phyloP scores from a whole-genome alignment of 2,329 filamentous ascomycete genomes.

The Diaporthe batatas region DNA sequence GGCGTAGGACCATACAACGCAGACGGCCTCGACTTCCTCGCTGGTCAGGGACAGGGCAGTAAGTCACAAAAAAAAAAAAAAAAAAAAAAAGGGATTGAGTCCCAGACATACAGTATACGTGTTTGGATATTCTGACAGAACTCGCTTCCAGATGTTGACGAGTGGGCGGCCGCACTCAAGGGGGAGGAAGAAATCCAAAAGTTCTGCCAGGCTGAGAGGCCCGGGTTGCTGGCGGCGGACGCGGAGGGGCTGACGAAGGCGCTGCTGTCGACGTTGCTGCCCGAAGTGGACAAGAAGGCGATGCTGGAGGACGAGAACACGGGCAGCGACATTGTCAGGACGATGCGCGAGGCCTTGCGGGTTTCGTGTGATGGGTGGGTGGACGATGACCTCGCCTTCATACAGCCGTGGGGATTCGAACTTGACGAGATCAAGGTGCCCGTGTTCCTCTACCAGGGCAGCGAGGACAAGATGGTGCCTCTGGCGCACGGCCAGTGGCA shows the following conservation, averaged over 20 bases:
- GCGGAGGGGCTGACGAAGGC: constrained; percentile 20
- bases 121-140: background rate
- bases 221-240: constrained; percentile 29
- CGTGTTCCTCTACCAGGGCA: constrained; percentile 46
- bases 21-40: constrained; percentile 37
- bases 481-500: constrained; percentile 46
- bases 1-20: constrained; percentile 22
- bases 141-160: constrained; percentile 18
- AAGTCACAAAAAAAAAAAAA: no score
- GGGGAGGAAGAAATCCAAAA: constrained; percentile 31
- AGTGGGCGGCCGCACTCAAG: constrained; percentile 27
- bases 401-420: constrained; percentile 46
- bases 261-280: constrained; percentile 33
- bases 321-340: constrained; percentile 23
- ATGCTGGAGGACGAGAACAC: constrained; percentile 26
- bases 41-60: constrained; percentile 35
- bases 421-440: constrained; percentile 45
- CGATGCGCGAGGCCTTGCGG: constrained; percentile 42
- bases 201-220: constrained; percentile 20
- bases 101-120: background rate
- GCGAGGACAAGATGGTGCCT: constrained; percentile 46
- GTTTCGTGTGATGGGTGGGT: constrained; percentile 45
- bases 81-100: no score
- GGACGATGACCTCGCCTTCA: constrained; percentile 46
- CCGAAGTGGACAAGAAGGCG: constrained; percentile 36